phyloP scores from a whole-genome alignment of 139 green algal genomes.

The Chlorella sp. region DNA sequence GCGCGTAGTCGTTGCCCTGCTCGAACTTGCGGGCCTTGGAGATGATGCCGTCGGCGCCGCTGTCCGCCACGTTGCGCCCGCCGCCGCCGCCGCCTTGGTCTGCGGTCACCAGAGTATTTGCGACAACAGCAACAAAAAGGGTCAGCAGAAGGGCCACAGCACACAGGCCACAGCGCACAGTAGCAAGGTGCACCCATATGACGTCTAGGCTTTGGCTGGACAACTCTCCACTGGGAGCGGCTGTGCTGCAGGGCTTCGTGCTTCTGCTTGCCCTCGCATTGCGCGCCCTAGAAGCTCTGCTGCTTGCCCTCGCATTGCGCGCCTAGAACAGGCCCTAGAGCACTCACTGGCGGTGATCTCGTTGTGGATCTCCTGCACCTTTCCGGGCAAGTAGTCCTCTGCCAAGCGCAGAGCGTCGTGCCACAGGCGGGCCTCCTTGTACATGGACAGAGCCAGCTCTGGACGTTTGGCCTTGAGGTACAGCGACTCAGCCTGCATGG shows the following conservation, averaged over 20 bases:
- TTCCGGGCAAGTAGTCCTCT: constrained; percentile 68
- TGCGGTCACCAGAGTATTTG: no score
- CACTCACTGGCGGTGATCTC: constrained; percentile 16
- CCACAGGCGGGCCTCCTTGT: constrained; percentile 55
- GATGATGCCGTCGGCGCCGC: constrained; percentile 26
- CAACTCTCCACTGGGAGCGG: no score
- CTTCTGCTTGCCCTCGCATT: no score
- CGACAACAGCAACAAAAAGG: no score
- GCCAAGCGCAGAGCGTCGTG: constrained; percentile 73
- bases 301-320: not conserved
- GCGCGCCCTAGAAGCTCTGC: no score
- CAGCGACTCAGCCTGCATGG: constrained; percentile 56
- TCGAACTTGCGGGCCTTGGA: constrained; percentile 48
- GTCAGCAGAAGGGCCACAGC: no score
- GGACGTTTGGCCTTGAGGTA: constrained; percentile 66
- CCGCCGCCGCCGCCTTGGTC: no score
- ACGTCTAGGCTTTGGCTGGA: no score
- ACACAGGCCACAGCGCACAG: no score
- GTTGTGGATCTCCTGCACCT: constrained; percentile 42
- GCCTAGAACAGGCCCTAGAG: not conserved
- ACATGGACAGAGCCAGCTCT: constrained; percentile 74
- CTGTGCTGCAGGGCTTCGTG: no score
- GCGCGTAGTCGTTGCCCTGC: constrained; percentile 52
- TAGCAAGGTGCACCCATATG: no score
- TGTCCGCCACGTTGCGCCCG: no score